phyloP scores from a whole-genome alignment of 148 eudicot species.

The Silene conica region DNA sequence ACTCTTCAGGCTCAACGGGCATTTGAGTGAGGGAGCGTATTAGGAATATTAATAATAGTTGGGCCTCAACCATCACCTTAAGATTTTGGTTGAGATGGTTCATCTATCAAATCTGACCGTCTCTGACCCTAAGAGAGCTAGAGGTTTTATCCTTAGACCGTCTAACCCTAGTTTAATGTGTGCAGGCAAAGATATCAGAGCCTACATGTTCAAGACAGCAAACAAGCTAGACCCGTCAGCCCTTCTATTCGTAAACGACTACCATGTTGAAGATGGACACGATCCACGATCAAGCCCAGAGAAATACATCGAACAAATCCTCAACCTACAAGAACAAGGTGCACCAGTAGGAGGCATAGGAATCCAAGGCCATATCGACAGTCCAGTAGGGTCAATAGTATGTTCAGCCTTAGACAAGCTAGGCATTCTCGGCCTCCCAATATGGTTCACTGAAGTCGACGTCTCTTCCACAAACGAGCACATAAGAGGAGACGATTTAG shows the following conservation, averaged over 20 bases:
- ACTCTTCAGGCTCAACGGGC: too few relatives aligned
- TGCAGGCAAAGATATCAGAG: constrained; percentile 61
- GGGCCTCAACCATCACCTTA: too few relatives aligned
- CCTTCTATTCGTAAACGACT: constrained; percentile 80
- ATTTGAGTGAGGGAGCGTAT: too few relatives aligned
- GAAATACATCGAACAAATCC: constrained; percentile 70
- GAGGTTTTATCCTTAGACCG: too few relatives aligned
- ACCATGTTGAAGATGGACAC: constrained; percentile 79
- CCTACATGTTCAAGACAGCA: constrained; percentile 78
- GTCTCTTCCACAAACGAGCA: constrained; percentile 75
- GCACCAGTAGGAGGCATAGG: constrained; percentile 90
- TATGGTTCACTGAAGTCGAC: constrained; percentile 95
- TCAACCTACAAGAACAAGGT: constrained; percentile 73
- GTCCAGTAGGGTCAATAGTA: constrained; percentile 76
- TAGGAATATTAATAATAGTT: too few relatives aligned
- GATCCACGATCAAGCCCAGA: constrained; percentile 71
- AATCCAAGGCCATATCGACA: constrained; percentile 85
- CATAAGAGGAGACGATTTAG: constrained; percentile 81
- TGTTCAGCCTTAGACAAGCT: constrained; percentile 71
- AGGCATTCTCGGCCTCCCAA: constrained; percentile 80
- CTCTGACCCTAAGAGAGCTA: not conserved
- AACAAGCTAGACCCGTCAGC: constrained; percentile 67
- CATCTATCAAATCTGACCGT: too few relatives aligned
- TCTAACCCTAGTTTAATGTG: not conserved
- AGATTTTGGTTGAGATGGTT: too few relatives aligned